Evolutionary conservation across 768 basidiomycete species (phyloP).

Genomic region (Russula virescens): DNA sequence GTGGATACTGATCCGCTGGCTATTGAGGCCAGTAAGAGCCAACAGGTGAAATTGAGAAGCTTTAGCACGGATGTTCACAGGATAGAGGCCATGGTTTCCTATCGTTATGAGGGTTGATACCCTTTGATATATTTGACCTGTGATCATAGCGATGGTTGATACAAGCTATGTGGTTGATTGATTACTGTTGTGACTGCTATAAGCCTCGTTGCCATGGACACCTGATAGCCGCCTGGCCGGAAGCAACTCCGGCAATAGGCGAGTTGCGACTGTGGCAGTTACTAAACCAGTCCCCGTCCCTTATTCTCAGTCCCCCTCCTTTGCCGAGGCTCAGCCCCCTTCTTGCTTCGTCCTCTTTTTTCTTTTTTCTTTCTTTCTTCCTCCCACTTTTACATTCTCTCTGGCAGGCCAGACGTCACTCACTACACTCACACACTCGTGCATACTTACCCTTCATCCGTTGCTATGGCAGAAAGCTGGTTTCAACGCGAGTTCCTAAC

Average conservation of each 20-base stretch:
- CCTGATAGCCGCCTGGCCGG: not conserved
- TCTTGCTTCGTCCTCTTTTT: not conserved
- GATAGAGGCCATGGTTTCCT: slow-evolving; percentile 97
- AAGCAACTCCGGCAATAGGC: not conserved
- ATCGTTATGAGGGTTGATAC: slow-evolving; percentile 75
- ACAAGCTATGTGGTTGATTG: too few species aligned
- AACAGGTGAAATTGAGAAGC: slow-evolving; percentile 89
- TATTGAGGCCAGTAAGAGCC: slow-evolving; percentile 89
- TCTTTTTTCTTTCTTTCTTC: slow-evolving; percentile 16
- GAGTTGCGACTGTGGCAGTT: not conserved
- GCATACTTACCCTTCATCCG: slow-evolving; percentile 26
- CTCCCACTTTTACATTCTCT: slow-evolving; percentile 25
- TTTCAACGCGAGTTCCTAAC: slow-evolving; percentile 63
- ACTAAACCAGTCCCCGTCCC: slow-evolving; percentile 12
- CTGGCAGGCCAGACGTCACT: slow-evolving; percentile 51
- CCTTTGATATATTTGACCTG: too few species aligned
- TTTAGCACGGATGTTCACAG: slow-evolving; percentile 98
- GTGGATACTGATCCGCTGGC: slow-evolving; percentile 89
- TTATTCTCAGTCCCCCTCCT: slow-evolving; percentile 13
- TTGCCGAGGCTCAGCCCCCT: not conserved
- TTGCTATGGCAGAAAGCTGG: slow-evolving; percentile 62
- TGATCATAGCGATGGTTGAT: too few species aligned
- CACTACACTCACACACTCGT: slow-evolving; percentile 25
- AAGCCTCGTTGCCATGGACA: not conserved
- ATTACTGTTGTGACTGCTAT: too few species aligned